Percentiles rank a stretch among this genome's conserved stretches.
These are phyloP conservation scores for Rhodocollybia butyracea DNA, from an alignment of 768 basidiomycete species.

Conservation along the genomic window DNA sequence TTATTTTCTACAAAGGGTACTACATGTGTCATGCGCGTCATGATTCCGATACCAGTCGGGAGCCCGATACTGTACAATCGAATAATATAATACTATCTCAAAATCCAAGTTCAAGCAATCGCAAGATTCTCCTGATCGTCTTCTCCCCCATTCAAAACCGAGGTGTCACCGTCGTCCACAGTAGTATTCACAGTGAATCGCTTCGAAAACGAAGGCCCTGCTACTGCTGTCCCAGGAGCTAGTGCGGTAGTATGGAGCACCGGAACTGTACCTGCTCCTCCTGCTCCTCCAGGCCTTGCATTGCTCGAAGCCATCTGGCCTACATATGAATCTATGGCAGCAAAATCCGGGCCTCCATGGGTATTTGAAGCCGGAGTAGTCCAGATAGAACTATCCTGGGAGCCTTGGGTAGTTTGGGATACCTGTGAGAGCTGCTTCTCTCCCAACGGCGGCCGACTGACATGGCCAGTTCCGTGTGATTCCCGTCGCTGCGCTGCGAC, in stretches of 20 bases:
- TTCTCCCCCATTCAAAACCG: no score
- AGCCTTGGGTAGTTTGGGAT: not conserved
- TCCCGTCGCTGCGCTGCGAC: conserved; percentile 4
- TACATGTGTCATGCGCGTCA: no score
- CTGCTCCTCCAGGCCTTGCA: not conserved
- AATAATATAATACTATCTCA: no score
- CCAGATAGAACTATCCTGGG: not conserved
- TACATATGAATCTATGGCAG: not conserved
- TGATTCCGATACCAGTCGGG: no score
- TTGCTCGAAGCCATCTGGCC: no score
- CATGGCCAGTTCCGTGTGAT: not conserved
- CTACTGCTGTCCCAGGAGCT: not conserved
- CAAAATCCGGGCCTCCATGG: not conserved
- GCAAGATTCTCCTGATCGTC: no score
- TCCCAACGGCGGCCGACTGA: not conserved
- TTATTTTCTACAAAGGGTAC: no score
- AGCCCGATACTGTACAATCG: no score
- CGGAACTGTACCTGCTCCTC: not conserved
- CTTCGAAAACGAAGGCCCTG: not conserved
- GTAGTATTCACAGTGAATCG: not conserved
- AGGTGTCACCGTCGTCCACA: conserved; percentile 1
- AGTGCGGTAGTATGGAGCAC: conserved; percentile 3
- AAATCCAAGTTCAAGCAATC: no score
- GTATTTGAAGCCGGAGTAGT: not conserved
- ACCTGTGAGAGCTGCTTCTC: no score